Percentiles rank a stretch among this genome's conserved stretches.
These are phyloP conservation scores for Piromyces finnis DNA, from an alignment of 192 early-diverging fungal species.

Conservation along the genomic window DNA sequence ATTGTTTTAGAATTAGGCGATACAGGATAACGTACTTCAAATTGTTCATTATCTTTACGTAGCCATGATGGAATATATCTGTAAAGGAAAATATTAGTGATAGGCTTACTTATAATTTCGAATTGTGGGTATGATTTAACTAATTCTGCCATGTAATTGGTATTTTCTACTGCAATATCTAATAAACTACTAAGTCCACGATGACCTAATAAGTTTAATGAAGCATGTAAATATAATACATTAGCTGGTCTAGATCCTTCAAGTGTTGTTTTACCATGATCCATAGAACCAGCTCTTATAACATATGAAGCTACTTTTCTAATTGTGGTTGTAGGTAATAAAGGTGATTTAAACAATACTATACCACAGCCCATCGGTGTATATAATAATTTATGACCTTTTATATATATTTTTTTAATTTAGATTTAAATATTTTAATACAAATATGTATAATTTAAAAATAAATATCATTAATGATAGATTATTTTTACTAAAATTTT, in stretches of 20 bases:
- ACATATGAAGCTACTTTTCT: conserved; percentile 36
- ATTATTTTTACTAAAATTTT: too few species aligned
- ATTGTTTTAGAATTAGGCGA: too few species aligned
- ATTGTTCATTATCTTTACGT: conserved; percentile 5
- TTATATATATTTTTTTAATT: too few species aligned
- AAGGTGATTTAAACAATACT: conserved; percentile 11
- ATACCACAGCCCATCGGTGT: conserved; percentile 36
- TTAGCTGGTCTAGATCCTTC: conserved; percentile 33
- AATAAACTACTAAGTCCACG: conserved; percentile 8
- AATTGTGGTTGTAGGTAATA: conserved; percentile 7
- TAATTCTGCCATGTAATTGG: conserved; percentile 19
- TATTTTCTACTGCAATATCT: conserved; percentile 20
- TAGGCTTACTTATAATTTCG: conserved; percentile 20
- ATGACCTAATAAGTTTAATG: conserved; percentile 20
- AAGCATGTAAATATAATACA: conserved; percentile 27
- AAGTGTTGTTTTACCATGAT: conserved; percentile 30
- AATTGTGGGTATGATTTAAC: conserved; percentile 17
- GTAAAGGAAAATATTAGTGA: conserved; percentile 28
- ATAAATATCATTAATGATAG: too few species aligned
- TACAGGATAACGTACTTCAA: neutral
- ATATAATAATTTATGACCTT: conserved; percentile 38
- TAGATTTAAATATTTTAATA: too few species aligned
- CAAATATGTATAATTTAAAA: too few species aligned
- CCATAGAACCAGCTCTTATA: conserved; percentile 22
- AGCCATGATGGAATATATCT: conserved; percentile 19